These are phyloP conservation scores for Cucurbita moschata DNA, from an alignment of 306 rosid species.

Conservation along the genomic window DNA sequence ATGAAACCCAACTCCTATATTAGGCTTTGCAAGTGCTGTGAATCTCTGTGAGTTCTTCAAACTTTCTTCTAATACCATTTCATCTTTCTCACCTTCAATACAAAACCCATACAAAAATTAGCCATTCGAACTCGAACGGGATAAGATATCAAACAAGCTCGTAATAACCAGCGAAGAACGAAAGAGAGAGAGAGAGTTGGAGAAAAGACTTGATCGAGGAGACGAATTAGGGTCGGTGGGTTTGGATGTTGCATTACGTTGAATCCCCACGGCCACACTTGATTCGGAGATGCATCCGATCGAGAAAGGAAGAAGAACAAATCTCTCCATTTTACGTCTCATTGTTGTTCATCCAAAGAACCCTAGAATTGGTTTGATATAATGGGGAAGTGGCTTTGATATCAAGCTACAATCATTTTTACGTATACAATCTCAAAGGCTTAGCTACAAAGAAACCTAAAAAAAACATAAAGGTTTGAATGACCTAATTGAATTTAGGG, in stretches of 20 bases:
- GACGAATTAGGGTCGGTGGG: slow-evolving; percentile 14
- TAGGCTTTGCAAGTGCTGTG: slow-evolving; percentile 43
- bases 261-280: slow-evolving; percentile 60
- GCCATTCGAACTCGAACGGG: neutral
- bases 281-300: slow-evolving; percentile 81
- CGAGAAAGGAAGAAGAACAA: slow-evolving; percentile 85
- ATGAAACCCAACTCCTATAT: slow-evolving; percentile 40
- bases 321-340: slow-evolving; percentile 86
- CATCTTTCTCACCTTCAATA: slow-evolving; percentile 24
- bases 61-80: slow-evolving; percentile 30
- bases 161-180: neutral
- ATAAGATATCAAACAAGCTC: neutral
- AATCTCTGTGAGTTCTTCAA: slow-evolving; percentile 43
- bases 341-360: neutral
- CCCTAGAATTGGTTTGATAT: slow-evolving; percentile 22
- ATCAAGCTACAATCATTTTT: slow-evolving; percentile 31
- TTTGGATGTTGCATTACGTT: slow-evolving; percentile 49
- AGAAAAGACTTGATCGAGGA: slow-evolving; percentile 32
- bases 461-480: neutral
- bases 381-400: slow-evolving; percentile 21
- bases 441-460: slow-evolving; percentile 10
- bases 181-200: neutral
- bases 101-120: neutral
- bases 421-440: slow-evolving; percentile 33
- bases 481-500: neutral